These are phyloP conservation scores for Gaeumannomyces tritici DNA, from an alignment of 2,329 filamentous ascomycete genomes.

Conservation along the genomic window DNA sequence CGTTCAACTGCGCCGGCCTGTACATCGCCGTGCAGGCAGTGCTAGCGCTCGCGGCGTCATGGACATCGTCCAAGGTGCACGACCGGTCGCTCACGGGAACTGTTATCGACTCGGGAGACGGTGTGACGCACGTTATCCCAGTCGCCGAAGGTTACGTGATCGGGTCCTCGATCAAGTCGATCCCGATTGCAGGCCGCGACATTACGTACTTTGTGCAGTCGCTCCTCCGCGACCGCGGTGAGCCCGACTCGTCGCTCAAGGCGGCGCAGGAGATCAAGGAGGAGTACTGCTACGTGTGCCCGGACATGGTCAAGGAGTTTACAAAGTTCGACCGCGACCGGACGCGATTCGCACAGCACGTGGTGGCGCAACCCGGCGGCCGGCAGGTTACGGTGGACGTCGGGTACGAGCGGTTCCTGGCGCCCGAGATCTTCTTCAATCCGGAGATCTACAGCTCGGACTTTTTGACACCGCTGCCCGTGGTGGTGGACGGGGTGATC, in stretches of 20 bases:
- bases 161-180: conserved; percentile 97
- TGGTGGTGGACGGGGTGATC: conserved; percentile 92
- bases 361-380: conserved; percentile 77
- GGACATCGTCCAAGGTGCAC: conserved; percentile 96
- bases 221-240: conserved; percentile 86
- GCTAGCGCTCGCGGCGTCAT: conserved; percentile 89
- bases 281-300: conserved; percentile 96
- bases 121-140: conserved; percentile 97
- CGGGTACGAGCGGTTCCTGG: conserved; percentile 94
- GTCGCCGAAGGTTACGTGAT: conserved; percentile 99
- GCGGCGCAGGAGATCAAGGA: conserved; percentile 98
- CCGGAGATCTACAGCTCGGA: conserved; percentile 99
- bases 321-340: conserved; percentile 88
- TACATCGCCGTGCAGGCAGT: conserved; percentile 99
- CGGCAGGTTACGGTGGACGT: conserved; percentile 81
- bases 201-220: conserved; percentile 99
- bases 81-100: conserved; percentile 94
- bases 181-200: conserved; percentile 94
- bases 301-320: conserved; percentile 98
- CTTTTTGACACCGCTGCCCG: conserved; percentile 89
- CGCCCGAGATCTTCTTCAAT: conserved; percentile 99
- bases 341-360: conserved; percentile 83
- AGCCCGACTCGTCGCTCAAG: conserved; percentile 93
- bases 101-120: conserved; percentile 96
- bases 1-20: conserved; percentile 97